Evolutionary conservation across 2,329 filamentous ascomycete species (phyloP).

Genomic region (Colletotrichum cereale): DNA sequence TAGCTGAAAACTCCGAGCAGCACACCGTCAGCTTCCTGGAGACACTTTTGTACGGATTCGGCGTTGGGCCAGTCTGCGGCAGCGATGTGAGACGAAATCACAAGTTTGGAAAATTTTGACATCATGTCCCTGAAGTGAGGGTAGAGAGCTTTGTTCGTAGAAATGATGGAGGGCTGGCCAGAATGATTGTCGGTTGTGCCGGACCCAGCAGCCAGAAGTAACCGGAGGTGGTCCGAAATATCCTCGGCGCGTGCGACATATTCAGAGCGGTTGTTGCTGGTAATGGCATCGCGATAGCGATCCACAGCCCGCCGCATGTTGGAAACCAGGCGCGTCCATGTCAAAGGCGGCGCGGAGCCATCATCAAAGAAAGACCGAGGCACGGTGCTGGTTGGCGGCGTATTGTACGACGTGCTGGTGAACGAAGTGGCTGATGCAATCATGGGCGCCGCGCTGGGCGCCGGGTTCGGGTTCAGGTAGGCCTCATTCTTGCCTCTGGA

Average conservation of each 20-base stretch:
- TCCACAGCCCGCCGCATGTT: constrained; percentile 95
- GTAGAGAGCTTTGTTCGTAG: constrained; percentile 95
- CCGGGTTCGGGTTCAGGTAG: constrained; percentile 55
- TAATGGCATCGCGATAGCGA: constrained; percentile 90
- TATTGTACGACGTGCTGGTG: constrained; percentile 68
- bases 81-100: constrained; percentile 97
- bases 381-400: constrained; percentile 71
- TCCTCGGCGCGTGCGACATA: constrained; percentile 97
- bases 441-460: constrained; percentile 59
- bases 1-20: constrained; percentile 95
- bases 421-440: constrained; percentile 73
- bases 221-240: constrained; percentile 93
- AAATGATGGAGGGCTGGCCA: constrained; percentile 98
- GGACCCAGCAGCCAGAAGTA: constrained; percentile 94
- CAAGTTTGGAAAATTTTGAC: constrained; percentile 99
- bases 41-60: constrained; percentile 93
- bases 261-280: constrained; percentile 84
- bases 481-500: constrained; percentile 70
- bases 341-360: constrained; percentile 81
- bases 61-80: constrained; percentile 95
- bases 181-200: constrained; percentile 99
- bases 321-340: constrained; percentile 89
- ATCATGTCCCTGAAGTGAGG: constrained; percentile 99
- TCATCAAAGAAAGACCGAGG: constrained; percentile 93
- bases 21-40: constrained; percentile 97